Conservation (phyloP, 2,329 filamentous ascomycete genomes). For the Blastomyces emzantsi region DNA sequence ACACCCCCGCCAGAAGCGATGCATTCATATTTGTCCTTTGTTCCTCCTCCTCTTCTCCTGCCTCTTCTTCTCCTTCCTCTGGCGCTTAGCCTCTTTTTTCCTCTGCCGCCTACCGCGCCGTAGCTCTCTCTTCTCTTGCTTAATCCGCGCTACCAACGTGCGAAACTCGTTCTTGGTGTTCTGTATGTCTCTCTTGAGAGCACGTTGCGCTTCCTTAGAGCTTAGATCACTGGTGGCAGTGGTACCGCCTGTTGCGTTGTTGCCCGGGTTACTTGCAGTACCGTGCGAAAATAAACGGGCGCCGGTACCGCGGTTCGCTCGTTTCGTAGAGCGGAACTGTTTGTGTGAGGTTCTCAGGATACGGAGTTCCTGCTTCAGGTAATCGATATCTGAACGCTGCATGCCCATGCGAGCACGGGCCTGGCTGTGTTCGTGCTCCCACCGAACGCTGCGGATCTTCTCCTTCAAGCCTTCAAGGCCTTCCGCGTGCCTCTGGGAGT, state of each 20-base stretch:
- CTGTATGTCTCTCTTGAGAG: constrained; percentile 32
- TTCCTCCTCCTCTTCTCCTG: constrained; percentile 13
- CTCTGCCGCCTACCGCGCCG: constrained; percentile 14
- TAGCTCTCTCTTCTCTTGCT: constrained; percentile 19
- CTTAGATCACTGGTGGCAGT: neutral
- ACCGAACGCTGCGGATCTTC: constrained; percentile 3
- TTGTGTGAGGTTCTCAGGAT: constrained; percentile 11
- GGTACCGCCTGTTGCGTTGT: neutral
- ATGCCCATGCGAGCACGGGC: neutral
- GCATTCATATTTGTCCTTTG: constrained; percentile 1
- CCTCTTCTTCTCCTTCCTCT: constrained; percentile 8
- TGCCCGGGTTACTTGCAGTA: neutral
- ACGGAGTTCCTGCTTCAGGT: constrained; percentile 11
- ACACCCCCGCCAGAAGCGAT: neutral
- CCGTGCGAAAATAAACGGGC: neutral
- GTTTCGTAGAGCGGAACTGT: constrained; percentile 9
- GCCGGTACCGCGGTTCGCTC: neutral
- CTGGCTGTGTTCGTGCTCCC: constrained; percentile 3
- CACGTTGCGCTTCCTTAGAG: constrained; percentile 22
- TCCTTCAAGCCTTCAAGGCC: neutral
- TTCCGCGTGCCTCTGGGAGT: neutral
- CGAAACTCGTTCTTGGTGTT: constrained; percentile 31
- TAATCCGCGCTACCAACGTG: constrained; percentile 27
- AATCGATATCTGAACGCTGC: neutral
- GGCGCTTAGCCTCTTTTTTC: constrained; percentile 15